These are phyloP conservation scores for Sugiyamaella qingdaonensis DNA, from an alignment of 805 yeast species.

Conservation along the genomic window DNA sequence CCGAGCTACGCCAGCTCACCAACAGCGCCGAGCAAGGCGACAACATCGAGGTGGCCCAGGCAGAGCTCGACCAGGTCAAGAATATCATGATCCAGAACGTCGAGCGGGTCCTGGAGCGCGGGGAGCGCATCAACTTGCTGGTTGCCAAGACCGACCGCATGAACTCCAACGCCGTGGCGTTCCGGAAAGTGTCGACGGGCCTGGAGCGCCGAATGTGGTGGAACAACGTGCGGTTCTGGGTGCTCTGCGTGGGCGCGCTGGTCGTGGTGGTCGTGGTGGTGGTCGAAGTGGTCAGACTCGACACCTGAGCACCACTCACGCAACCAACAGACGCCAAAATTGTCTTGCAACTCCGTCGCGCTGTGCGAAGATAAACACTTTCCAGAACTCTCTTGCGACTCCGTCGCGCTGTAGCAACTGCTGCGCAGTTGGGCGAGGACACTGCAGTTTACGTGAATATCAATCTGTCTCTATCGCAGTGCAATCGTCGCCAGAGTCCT, in stretches of 20 bases:
- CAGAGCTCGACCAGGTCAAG: slow-evolving; percentile 61
- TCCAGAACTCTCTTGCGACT: too few species aligned
- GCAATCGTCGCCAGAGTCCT: too few species aligned
- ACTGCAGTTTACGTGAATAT: too few species aligned
- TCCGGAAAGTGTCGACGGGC: slow-evolving; percentile 62
- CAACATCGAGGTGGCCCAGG: slow-evolving; percentile 26
- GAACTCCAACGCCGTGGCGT: slow-evolving; percentile 61
- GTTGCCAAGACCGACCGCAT: slow-evolving; percentile 77
- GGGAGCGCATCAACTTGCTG: slow-evolving; percentile 66
- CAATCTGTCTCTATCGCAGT: too few species aligned
- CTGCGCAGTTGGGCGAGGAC: too few species aligned
- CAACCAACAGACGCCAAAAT: too few species aligned
- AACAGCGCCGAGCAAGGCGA: slow-evolving; percentile 18
- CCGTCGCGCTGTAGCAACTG: too few species aligned
- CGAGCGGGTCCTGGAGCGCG: slow-evolving; percentile 67
- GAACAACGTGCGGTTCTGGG: slow-evolving; percentile 36
- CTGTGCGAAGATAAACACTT: too few species aligned
- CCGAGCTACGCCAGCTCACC: neutral
- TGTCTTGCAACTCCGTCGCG: too few species aligned
- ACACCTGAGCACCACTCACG: too few species aligned
- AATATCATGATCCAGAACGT: slow-evolving; percentile 69
- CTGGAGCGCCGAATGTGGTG: slow-evolving; percentile 70
- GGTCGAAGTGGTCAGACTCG: neutral
- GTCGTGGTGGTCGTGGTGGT: neutral
- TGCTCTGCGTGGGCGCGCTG: neutral